Evolutionary conservation across 1,284 basidiomycete species (phyloP), one percentile per base, ranked within the genome.

Genomic region (Pseudozyma hubeiensis): DNA sequence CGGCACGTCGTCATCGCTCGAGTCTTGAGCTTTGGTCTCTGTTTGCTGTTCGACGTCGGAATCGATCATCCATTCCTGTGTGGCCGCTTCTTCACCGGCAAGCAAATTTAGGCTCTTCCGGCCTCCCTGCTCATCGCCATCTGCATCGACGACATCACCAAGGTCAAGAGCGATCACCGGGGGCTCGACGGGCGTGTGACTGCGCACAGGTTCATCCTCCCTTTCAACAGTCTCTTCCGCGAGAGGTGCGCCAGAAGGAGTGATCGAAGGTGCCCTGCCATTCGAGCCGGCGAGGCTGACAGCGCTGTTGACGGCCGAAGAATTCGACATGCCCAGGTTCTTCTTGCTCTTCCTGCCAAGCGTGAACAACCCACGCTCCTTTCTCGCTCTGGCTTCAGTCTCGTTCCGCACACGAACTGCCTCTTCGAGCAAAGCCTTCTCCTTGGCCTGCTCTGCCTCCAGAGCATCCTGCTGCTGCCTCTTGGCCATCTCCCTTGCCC

Each of bases 401-500:
- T 75, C 54, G 11, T 19, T 17, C 14, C 67, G 60, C 29, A 30
- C 41, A 34, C 53, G 41, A 31, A 51, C 54, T 14, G 50, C 62
- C n/a, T 49, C 66, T 46, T 74, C 63, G 7, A 58, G 39, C 10
- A 58, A 61, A 6, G 66, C 62, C 33, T 56, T 53, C 10, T 45
- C 53, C 24, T 55, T 57, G 34, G 53, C 58, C 46, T 61, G 35
- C 39, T 68, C 61, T 1, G 58, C 72, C 53, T 81, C 79, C 1
- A 29, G 46, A 5, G 74, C 76, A 31, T 81, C 79, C 29, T 78
- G 71, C 39, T 74, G 68, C 29, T 56, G 60, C 19, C 77, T 66
- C 54, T 77, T 67, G 19, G 70, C 67, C 73, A 81, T 75, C 57
- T 83, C 82, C n/a, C 71, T 60, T 4, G 60, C 67, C 75, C 78